These are phyloP conservation scores for Botrytis porri DNA, from an alignment of 2,329 filamentous ascomycete genomes.

Conservation along the genomic window DNA sequence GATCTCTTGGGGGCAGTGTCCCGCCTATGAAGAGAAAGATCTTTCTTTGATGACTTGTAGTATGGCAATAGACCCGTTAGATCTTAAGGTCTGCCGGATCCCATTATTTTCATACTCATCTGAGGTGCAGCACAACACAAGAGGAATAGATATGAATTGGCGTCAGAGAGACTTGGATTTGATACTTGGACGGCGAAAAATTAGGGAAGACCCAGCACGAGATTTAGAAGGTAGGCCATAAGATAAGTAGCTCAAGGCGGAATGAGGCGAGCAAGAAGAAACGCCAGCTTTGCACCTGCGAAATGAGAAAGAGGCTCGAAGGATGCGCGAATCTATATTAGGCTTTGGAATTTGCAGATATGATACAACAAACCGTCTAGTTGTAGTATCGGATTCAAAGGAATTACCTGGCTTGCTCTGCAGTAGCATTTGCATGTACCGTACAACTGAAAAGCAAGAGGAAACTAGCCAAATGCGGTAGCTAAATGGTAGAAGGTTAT, in stretches of 20 bases:
- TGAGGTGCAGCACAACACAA: neutral
- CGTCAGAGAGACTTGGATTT: neutral
- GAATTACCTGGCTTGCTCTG: neutral
- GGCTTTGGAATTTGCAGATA: neutral
- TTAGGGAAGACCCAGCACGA: no score
- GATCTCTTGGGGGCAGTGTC: neutral
- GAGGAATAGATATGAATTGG: neutral
- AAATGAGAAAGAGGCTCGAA: neutral
- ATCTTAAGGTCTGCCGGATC: neutral
- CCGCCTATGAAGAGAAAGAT: neutral
- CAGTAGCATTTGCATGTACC: neutral
- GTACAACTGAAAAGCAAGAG: neutral
- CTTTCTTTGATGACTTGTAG: neutral
- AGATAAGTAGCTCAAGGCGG: neutral
- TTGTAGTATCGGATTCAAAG: neutral
- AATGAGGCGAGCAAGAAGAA: neutral
- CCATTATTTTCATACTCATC: neutral
- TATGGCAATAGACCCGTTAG: neutral
- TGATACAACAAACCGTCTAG: neutral
- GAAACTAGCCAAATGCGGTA: neutral
- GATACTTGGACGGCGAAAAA: neutral
- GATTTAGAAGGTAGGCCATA: accelerated
- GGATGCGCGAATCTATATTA: no score
- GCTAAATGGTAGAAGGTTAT: neutral
- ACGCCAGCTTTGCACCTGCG: neutral